These are phyloP conservation scores for Echium plantagineum DNA, from an alignment of 257 asterid species.

Conservation along the genomic window DNA sequence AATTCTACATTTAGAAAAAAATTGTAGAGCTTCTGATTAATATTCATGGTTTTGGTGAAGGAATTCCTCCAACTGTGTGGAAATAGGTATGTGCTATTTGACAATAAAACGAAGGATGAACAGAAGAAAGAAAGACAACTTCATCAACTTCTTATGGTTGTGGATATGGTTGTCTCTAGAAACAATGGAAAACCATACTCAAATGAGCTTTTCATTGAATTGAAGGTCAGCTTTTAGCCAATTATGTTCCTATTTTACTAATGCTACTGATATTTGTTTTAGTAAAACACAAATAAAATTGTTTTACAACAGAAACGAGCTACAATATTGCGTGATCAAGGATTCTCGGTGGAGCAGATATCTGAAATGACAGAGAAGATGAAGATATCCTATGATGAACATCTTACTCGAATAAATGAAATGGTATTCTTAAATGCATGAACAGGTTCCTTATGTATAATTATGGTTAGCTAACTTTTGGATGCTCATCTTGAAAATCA, in stretches of 20 bases:
- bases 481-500: not conserved
- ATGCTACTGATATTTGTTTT: not conserved
- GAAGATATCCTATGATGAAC: constrained; percentile 34
- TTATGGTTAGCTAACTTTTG: not conserved
- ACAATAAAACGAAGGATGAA: constrained; percentile 47
- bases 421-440: constrained; percentile 29
- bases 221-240: constrained; percentile 26
- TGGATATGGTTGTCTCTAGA: constrained; percentile 31
- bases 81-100: constrained; percentile 52
- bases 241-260: not conserved
- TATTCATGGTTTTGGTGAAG: constrained; percentile 20
- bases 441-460: not conserved
- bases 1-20: no score
- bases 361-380: constrained; percentile 32
- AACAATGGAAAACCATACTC: constrained; percentile 57
- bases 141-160: constrained; percentile 36
- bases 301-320: constrained; percentile 36
- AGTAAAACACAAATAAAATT: not conserved
- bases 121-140: constrained; percentile 28
- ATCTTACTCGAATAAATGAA: constrained; percentile 33
- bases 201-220: constrained; percentile 35
- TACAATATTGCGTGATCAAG: constrained; percentile 30
- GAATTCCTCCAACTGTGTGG: constrained; percentile 46
- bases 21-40: not conserved
- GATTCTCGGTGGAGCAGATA: constrained; percentile 46